Base-by-base conservation (phyloP, 148 eudicot genomes). In the Mesembryanthemum crystallinum region DNA sequence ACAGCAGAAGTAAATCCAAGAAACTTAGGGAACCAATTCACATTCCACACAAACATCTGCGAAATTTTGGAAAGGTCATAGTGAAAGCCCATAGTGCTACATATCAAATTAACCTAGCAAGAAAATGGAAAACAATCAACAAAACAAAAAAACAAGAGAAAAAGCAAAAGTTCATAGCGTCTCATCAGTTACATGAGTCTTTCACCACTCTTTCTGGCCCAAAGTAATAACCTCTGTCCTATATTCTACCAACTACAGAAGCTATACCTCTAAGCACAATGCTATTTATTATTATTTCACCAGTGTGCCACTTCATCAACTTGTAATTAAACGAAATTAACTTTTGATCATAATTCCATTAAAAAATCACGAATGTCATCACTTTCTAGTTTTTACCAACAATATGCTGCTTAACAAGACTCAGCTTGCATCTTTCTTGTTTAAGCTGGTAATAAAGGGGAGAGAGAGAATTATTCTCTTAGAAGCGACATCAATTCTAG, bases 1-100 rank as follows among this genome's bases (percentile, higher is more conserved):
- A 45, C 63, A 68, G 24, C 65, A 69, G 58, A 58, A 71, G 57
- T 60, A 47, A 49, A 81, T 35, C 27, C 55, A 29, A 81, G 24
- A 29, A 17, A 66, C 21, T 33, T 23, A 43, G 27, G 60, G 61
- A 43, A 70, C 13, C 30, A 71, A 42, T 29, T 35, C 66, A 72
- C 64, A 72, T 30, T 29, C 45, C 43, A 52, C 30, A 32, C 13
- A 35, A 55, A 71, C 35, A 20, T 29, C 3, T 51, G 9, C 25
- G 60, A 51, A 70, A 18, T 5, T 28, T n/a, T n/a, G n/a, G 12
- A 24, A 47, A 33, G 39, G 49, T 11, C 42, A 69, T 51, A 25
- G 49, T 47, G 54, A 28, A 28, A 69, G 2, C 39, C n/a, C 20
- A 12, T 5, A 35, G 20, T 8, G 12, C 49, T 68, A 68, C 27